Percentiles rank a stretch among this genome's conserved stretches.
Conservation (phyloP, 2,329 filamentous ascomycete genomes). For the Aspergillus sp. region DNA sequence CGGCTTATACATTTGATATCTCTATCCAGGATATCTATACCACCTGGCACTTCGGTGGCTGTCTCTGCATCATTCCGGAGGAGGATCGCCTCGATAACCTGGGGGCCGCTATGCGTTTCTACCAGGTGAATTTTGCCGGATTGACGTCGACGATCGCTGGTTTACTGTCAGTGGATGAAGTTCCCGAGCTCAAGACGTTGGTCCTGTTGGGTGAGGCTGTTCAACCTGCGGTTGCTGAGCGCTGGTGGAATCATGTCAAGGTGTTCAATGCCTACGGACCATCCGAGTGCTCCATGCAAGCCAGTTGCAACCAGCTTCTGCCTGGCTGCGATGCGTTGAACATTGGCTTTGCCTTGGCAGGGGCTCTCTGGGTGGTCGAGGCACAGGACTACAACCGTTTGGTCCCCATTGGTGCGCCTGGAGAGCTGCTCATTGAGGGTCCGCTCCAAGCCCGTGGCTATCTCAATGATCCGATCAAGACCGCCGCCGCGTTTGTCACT, state of each 20-base stretch:
- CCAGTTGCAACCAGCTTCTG: background rate
- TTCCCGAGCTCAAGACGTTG: background rate
- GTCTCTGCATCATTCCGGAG: constrained; percentile 38
- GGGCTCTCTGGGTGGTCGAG: background rate
- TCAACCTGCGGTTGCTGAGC: background rate
- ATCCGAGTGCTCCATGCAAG: background rate
- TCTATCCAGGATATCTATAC: constrained; percentile 30
- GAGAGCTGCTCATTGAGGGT: background rate
- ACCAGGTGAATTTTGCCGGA: constrained; percentile 43
- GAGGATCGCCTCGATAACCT: constrained; percentile 36
- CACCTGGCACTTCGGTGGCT: constrained; percentile 32
- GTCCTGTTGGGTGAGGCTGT: background rate
- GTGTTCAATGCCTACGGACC: background rate
- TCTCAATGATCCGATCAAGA: background rate
- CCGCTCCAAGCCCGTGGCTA: background rate
- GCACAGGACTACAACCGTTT: background rate
- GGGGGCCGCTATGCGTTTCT: constrained; percentile 19
- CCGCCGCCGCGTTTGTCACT: background rate
- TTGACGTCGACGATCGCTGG: constrained; percentile 34
- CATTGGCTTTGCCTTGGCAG: background rate
- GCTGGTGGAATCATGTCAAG: background rate
- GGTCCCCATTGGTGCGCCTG: background rate
- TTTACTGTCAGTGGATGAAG: background rate
- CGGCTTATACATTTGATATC: constrained; percentile 39
- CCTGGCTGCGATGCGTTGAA: background rate